These are phyloP conservation scores for Suillus subaureus DNA, from an alignment of 768 basidiomycete species.

Conservation along the genomic window DNA sequence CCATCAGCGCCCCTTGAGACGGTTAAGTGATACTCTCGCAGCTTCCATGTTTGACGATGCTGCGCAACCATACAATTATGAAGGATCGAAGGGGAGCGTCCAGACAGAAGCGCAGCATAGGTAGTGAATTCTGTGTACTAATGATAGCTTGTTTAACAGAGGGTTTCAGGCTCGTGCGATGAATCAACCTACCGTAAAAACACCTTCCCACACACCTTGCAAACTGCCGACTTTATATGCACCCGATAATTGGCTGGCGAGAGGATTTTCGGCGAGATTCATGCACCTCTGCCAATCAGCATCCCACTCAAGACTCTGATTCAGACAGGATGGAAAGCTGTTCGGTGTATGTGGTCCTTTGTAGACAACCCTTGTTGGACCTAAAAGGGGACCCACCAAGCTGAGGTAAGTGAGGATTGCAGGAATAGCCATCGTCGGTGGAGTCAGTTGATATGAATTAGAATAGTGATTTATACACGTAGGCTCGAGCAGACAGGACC, in stretches of 20 bases:
- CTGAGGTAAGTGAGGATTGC: conserved; percentile 74
- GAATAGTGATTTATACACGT: conserved; percentile 44
- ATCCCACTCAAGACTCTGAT: conserved; percentile 60
- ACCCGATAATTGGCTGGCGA: conserved; percentile 38
- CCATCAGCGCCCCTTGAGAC: conserved; percentile 32
- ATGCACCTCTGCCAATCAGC: conserved; percentile 68
- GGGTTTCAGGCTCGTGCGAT: not conserved
- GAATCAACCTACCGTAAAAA: conserved; percentile 60
- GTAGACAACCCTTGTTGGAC: conserved; percentile 1
- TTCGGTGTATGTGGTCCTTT: conserved; percentile 18
- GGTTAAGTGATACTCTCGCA: conserved; percentile 73
- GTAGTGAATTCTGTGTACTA: conserved; percentile 86
- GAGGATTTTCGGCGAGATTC: conserved; percentile 35
- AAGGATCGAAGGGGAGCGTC: conserved; percentile 64
- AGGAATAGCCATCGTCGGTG: conserved; percentile 66
- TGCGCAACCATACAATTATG: conserved; percentile 76
- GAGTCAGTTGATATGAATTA: conserved; percentile 45
- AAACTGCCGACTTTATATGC: conserved; percentile 67
- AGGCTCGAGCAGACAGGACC: conserved; percentile 18
- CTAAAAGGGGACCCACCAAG: conserved; percentile 38
- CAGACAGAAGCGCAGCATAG: conserved; percentile 77
- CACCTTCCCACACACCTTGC: conserved; percentile 80
- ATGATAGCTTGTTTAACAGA: conserved; percentile 6
- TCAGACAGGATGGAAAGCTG: conserved; percentile 15
- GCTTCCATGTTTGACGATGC: conserved; percentile 89